Conservation (phyloP, 2,329 filamentous ascomycete genomes). For the Xylaria arbuscula region DNA sequence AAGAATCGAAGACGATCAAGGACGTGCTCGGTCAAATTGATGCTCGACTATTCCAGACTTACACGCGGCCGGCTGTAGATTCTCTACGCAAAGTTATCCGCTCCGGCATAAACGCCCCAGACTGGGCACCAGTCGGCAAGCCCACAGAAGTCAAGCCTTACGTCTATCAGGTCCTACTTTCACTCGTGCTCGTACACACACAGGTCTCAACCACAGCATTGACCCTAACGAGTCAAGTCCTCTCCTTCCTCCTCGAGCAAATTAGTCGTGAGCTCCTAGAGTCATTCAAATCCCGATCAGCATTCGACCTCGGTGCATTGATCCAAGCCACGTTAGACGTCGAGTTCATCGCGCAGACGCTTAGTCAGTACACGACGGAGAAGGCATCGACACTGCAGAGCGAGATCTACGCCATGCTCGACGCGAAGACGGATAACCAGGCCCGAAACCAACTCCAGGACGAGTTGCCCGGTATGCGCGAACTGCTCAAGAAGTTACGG, state of each 20-base stretch:
- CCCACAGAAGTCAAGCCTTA: slow-evolving; percentile 86
- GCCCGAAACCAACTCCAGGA: slow-evolving; percentile 82
- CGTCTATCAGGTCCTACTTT: slow-evolving; percentile 86
- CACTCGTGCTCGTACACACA: slow-evolving; percentile 89
- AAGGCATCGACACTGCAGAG: slow-evolving; percentile 83
- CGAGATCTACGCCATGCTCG: slow-evolving; percentile 91
- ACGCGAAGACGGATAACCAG: slow-evolving; percentile 88
- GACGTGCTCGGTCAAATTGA: slow-evolving; percentile 94
- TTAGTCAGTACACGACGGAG: slow-evolving; percentile 89
- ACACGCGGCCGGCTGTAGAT: slow-evolving; percentile 81
- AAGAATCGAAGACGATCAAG: slow-evolving; percentile 90
- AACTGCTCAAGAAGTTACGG: slow-evolving; percentile 82
- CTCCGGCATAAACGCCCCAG: slow-evolving; percentile 74
- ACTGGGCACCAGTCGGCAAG: slow-evolving; percentile 73
- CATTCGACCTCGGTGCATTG: slow-evolving; percentile 81
- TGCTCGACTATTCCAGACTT: slow-evolving; percentile 88
- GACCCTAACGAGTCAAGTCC: slow-evolving; percentile 80
- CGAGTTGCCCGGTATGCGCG: slow-evolving; percentile 90
- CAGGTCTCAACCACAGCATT: slow-evolving; percentile 85
- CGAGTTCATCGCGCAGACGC: slow-evolving; percentile 94
- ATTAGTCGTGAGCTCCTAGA: slow-evolving; percentile 82
- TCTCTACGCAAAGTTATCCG: slow-evolving; percentile 76
- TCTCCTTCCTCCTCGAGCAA: slow-evolving; percentile 88
- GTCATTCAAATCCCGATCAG: slow-evolving; percentile 73
- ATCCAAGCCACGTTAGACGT: slow-evolving; percentile 98